Percentiles rank a stretch among this genome's conserved stretches.
phyloP scores from a whole-genome alignment of 2,329 filamentous ascomycete species.

The Dryadomyces sulphureus region DNA sequence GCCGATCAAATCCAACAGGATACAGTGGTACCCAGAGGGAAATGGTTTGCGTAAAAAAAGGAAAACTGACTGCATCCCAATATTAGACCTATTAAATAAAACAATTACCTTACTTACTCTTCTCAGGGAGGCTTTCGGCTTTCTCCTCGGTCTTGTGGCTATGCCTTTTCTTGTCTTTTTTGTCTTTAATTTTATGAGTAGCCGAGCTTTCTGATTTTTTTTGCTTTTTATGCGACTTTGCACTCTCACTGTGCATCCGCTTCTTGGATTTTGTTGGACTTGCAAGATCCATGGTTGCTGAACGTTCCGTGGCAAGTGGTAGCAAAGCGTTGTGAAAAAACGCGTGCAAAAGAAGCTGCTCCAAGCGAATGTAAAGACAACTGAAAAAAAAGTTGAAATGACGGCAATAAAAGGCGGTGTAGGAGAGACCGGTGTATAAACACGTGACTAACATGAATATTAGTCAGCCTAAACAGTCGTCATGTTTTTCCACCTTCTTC shows the following conservation, averaged over 20 bases:
- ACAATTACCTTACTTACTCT: neutral
- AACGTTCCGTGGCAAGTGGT: neutral
- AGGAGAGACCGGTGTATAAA: neutral
- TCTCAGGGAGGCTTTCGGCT: neutral
- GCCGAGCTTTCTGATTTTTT: constrained; percentile 5
- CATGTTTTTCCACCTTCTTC: neutral
- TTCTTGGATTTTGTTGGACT: neutral
- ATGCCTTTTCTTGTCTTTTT: constrained; percentile 1
- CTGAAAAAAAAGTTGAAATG: constrained; percentile 1
- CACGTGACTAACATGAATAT: too few relatives aligned
- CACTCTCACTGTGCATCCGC: neutral
- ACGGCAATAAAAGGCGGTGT: constrained; percentile 6
- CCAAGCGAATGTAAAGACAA: neutral
- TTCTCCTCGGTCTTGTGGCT: constrained; percentile 5
- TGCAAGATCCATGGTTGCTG: neutral
- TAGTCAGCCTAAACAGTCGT: too few relatives aligned
- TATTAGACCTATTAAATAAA: too few relatives aligned
- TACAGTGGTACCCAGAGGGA: constrained; percentile 69
- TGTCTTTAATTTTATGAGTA: neutral
- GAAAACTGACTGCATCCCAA: constrained; percentile 34
- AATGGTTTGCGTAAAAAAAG: constrained; percentile 65
- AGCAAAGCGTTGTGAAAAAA: constrained; percentile 1
- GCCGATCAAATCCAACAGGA: constrained; percentile 53
- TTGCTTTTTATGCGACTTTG: neutral
- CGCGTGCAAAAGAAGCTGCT: neutral